These are phyloP conservation scores for Rhizoclosmatium globosum DNA, from an alignment of 192 early-diverging fungal species.

Conservation along the genomic window DNA sequence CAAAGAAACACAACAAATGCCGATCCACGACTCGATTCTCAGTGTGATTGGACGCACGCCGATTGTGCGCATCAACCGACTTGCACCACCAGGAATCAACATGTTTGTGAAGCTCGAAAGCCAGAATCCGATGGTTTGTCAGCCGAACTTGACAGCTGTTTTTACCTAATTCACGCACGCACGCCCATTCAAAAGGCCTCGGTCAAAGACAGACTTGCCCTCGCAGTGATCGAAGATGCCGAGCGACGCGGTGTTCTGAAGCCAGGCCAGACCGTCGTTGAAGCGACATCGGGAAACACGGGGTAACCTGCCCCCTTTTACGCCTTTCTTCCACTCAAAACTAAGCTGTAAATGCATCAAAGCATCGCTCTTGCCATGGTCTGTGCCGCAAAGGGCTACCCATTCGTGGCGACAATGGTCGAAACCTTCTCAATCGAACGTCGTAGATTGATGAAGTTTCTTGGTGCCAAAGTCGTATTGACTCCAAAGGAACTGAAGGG, in stretches of 20 bases:
- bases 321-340: neutral
- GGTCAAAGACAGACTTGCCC: slow-evolving; percentile 96
- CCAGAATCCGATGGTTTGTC: slow-evolving; percentile 84
- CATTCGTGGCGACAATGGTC: slow-evolving; percentile 51
- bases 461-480: slow-evolving; percentile 55
- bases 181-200: too few species aligned
- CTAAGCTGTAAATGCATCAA: neutral
- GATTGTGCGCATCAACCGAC: slow-evolving; percentile 44
- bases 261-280: slow-evolving; percentile 88
- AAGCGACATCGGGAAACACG: slow-evolving; percentile 78
- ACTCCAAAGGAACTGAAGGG: slow-evolving; percentile 54
- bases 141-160: too few species aligned
- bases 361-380: slow-evolving; percentile 55
- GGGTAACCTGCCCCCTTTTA: slow-evolving; percentile 52
- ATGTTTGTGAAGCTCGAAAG: slow-evolving; percentile 96
- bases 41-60: slow-evolving; percentile 1
- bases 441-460: slow-evolving; percentile 53
- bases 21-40: neutral
- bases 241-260: slow-evolving; percentile 85
- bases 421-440: slow-evolving; percentile 55
- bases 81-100: slow-evolving; percentile 69
- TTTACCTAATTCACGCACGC: too few species aligned
- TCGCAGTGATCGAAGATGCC: slow-evolving; percentile 93
- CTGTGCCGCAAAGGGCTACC: slow-evolving; percentile 54
- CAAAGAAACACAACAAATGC: too few species aligned